Conservation (phyloP, 2,329 filamentous ascomycete genomes). For the Bipolaris zeicola region DNA sequence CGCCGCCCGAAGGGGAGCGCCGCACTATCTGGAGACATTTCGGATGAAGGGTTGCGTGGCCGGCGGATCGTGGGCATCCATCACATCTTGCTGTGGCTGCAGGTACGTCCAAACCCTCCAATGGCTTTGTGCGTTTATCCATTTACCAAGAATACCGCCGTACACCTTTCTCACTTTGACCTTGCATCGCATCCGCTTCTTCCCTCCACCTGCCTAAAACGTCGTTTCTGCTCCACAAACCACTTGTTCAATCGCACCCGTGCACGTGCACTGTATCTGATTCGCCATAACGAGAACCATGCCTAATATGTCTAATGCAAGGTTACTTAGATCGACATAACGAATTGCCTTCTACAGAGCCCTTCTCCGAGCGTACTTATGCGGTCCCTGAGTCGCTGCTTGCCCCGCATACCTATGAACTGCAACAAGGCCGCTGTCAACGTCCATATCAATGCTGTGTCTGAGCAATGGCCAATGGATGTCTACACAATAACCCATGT, state of each 20-base stretch:
- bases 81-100: constrained; percentile 4
- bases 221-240: constrained; percentile 16
- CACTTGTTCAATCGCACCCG: constrained; percentile 16
- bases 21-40: constrained; percentile 39
- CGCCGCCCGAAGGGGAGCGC: constrained; percentile 30
- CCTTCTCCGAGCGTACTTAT: constrained; percentile 12
- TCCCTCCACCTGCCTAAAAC: constrained; percentile 28
- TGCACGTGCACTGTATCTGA: constrained; percentile 12
- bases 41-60: constrained; percentile 22
- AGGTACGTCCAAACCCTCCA: constrained; percentile 14
- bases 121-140: constrained; percentile 7
- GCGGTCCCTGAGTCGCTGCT: constrained; percentile 3
- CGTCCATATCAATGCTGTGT: not conserved
- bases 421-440: constrained; percentile 8
- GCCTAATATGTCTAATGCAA: constrained; percentile 1
- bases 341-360: constrained; percentile 4
- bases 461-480: constrained; percentile 12
- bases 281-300: constrained; percentile 4
- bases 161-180: constrained; percentile 3
- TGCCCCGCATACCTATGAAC: constrained; percentile 1
- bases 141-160: not conserved
- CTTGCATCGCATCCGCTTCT: not conserved
- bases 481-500: constrained; percentile 7
- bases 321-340: constrained; percentile 8
- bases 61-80: not conserved